A percentile compares a stretch with the other conserved stretches of the same genome.
These are phyloP conservation scores for Agaricus sinodeliciosus DNA, from an alignment of 768 basidiomycete genomes.

Conservation along the genomic window DNA sequence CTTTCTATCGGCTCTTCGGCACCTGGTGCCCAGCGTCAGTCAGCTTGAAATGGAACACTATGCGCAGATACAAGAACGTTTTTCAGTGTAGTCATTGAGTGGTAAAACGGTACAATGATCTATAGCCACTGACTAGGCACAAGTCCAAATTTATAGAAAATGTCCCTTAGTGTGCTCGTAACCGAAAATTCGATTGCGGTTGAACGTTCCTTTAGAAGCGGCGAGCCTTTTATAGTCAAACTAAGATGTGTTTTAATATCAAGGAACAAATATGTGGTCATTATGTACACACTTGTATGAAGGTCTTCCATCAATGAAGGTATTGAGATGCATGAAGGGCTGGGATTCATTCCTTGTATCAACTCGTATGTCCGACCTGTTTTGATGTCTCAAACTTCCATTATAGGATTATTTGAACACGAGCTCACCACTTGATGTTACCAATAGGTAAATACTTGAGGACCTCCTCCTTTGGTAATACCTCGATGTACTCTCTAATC, in stretches of 20 bases:
- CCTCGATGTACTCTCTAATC: slow-evolving; percentile 19
- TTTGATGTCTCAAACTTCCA: neutral
- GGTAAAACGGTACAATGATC: slow-evolving; percentile 5
- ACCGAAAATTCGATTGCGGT: slow-evolving; percentile 42
- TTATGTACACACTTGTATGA: slow-evolving; percentile 41
- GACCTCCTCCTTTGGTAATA: slow-evolving; percentile 47
- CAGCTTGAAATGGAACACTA: slow-evolving; percentile 85
- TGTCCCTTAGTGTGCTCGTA: slow-evolving; percentile 40
- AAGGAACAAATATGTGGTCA: neutral
- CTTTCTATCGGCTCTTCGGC: slow-evolving; percentile 66
- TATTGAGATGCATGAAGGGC: slow-evolving; percentile 50
- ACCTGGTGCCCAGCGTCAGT: slow-evolving; percentile 78
- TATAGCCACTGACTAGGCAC: slow-evolving; percentile 53
- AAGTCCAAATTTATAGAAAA: slow-evolving; percentile 52
- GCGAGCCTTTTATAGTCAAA: slow-evolving; percentile 40
- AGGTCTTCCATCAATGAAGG: slow-evolving; percentile 51
- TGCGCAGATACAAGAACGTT: slow-evolving; percentile 58
- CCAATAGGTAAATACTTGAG: slow-evolving; percentile 57
- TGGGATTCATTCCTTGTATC: slow-evolving; percentile 48
- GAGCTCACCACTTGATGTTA: slow-evolving; percentile 57
- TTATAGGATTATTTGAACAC: neutral
- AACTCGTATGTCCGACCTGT: slow-evolving; percentile 62
- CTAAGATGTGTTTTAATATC: slow-evolving; percentile 19
- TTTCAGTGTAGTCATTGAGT: slow-evolving; percentile 33
- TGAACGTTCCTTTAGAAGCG: slow-evolving; percentile 34